These are phyloP conservation scores for Chaetomium sp. DNA, from an alignment of 2,329 filamentous ascomycete genomes.

Conservation along the genomic window DNA sequence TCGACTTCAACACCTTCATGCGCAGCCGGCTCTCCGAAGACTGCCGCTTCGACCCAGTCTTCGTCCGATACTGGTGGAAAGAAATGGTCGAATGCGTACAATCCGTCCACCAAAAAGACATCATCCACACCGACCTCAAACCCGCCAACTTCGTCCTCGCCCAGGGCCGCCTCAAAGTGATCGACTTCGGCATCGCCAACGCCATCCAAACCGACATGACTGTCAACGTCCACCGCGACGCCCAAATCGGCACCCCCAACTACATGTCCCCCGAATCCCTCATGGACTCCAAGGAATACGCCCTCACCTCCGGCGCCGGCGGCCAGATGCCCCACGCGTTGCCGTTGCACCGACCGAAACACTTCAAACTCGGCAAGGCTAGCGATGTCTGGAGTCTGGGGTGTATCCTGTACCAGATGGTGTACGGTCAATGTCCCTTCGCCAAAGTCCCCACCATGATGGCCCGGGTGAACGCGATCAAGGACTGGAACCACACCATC, in stretches of 20 bases:
- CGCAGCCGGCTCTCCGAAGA: constrained; percentile 60
- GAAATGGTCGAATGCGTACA: constrained; percentile 97
- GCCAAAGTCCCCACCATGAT: constrained; percentile 85
- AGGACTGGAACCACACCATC: constrained; percentile 68
- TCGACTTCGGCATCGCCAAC: constrained; percentile 97
- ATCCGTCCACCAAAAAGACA: constrained; percentile 80
- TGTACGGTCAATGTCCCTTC: constrained; percentile 93
- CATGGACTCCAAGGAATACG: constrained; percentile 66
- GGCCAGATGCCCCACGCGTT: constrained; percentile 29
- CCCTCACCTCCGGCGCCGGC: constrained; percentile 34
- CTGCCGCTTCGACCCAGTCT: constrained; percentile 75
- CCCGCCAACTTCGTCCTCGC: constrained; percentile 95
- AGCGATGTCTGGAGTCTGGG: constrained; percentile 95
- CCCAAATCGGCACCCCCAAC: constrained; percentile 91
- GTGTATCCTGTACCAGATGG: constrained; percentile 96
- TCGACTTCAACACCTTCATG: constrained; percentile 83
- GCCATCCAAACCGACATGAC: constrained; percentile 94
- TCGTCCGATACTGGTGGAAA: constrained; percentile 97
- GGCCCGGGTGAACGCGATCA: constrained; percentile 78
- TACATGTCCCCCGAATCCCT: constrained; percentile 98
- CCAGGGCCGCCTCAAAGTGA: constrained; percentile 83
- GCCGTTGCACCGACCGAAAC: constrained; percentile 32
- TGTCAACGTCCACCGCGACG: constrained; percentile 93
- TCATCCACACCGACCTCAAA: constrained; percentile 95
- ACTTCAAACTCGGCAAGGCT: constrained; percentile 67